phyloP scores from a whole-genome alignment of 441 rosid genomes.

The Iberis amara region DNA sequence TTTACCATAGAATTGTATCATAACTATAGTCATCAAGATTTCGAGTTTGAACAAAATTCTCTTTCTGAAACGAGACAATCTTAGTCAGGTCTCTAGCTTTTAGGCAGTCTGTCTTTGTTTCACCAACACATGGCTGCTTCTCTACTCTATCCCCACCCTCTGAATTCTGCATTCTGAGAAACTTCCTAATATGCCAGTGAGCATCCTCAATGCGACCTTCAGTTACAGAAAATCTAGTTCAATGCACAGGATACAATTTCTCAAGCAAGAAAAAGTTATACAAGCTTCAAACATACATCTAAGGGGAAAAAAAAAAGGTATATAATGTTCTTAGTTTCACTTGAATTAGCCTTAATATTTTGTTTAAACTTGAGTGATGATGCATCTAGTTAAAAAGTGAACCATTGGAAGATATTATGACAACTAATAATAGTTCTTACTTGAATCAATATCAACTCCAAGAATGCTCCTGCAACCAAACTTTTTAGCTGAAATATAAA shows the following conservation, averaged over 20 bases:
- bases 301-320: no score
- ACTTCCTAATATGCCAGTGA: slow-evolving; percentile 61
- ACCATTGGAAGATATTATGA: neutral
- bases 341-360: neutral
- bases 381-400: neutral
- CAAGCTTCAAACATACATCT: neutral
- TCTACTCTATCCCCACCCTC: slow-evolving; percentile 13
- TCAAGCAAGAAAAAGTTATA: neutral
- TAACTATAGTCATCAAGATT: slow-evolving; percentile 38
- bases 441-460: slow-evolving; percentile 82
- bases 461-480: slow-evolving; percentile 66
- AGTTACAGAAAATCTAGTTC: slow-evolving; percentile 17
- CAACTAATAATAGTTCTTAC: slow-evolving; percentile 39
- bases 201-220: slow-evolving; percentile 73
- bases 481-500: slow-evolving; percentile 55
- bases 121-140: slow-evolving; percentile 23
- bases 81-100: slow-evolving; percentile 41
- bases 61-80: slow-evolving; percentile 63
- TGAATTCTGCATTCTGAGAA: slow-evolving; percentile 35
- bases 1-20: slow-evolving; percentile 84
- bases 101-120: slow-evolving; percentile 20
- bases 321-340: neutral
- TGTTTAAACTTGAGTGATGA: no score
- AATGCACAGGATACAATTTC: neutral
- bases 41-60: slow-evolving; percentile 60